Percentiles rank a stretch among this genome's conserved stretches.
phyloP scores from a whole-genome alignment of 2,329 filamentous ascomycete species.

The Endocalyx cinctus region DNA sequence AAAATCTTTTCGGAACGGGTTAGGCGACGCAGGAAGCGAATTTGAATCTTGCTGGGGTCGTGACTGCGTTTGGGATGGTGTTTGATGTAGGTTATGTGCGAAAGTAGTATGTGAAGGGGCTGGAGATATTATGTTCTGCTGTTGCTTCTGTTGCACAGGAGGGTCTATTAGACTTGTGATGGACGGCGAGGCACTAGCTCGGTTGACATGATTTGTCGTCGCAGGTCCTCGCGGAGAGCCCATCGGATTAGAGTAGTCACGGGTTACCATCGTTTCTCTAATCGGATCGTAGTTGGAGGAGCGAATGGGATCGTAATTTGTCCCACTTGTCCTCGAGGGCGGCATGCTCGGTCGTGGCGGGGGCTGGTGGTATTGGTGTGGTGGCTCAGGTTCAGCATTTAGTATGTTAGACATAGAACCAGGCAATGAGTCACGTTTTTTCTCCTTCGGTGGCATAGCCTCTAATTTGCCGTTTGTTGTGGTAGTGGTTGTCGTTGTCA shows the following conservation, averaged over 20 bases:
- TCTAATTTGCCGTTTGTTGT: conserved; percentile 23
- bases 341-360: conserved; percentile 37
- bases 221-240: conserved; percentile 46
- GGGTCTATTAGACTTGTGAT: conserved; percentile 88
- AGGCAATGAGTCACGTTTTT: conserved; percentile 47
- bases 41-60: conserved; percentile 29
- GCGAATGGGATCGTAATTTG: conserved; percentile 86
- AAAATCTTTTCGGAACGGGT: conserved; percentile 32
- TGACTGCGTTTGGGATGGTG: conserved; percentile 21
- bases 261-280: conserved; percentile 54
- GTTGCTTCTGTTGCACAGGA: too few relatives aligned
- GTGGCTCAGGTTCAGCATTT: conserved; percentile 47
- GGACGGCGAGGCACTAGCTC: conserved; percentile 84
- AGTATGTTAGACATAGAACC: conserved; percentile 53
- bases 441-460: conserved; percentile 37
- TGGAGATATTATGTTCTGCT: conserved; percentile 35
- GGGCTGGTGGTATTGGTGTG: conserved; percentile 39
- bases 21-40: conserved; percentile 40
- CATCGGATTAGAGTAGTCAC: conserved; percentile 43
- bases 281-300: conserved; percentile 65
- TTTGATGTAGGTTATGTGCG: conserved; percentile 23
- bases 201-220: conserved; percentile 43
- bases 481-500: conserved; percentile 18
- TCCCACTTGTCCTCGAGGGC: conserved; percentile 65
- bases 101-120: conserved; percentile 33